Evolutionary conservation across 306 rosid genomes (phyloP), one percentile per base, ranked within the genome.

Genomic region (Dryas alaskensis): DNA sequence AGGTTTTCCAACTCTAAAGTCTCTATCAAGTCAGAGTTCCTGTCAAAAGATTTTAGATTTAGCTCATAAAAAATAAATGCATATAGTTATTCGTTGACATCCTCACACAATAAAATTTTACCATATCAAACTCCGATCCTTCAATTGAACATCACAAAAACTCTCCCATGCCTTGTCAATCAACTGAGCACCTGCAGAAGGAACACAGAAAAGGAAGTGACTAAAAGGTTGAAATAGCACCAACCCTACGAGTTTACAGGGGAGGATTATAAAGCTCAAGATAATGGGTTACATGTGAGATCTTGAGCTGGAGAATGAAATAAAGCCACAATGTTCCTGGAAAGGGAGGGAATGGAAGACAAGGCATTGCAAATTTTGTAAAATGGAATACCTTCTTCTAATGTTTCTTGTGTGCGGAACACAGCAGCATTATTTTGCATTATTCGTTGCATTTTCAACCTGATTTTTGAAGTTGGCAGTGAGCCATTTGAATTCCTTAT

Each of bases 371-470:
- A 54, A 8, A 2, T 60, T 67, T 25, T 57, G 51, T 12, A 43
- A 50, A 77, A 47, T 51, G 67, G 16, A 19, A 9, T 81, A 92
- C 98, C 98, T 87, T 93, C 99, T 86, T 82, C 92, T 78, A 94
- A 83, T 46, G 95, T 92, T 78, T 94, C 99, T 72, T 89, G 96
- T 46, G 96, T 92, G 51, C 99, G 99, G 86, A 94, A 94, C 60
- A 94, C 99, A 81, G 99, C 97, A 77, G 97, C 99, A 81, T 94
- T 89, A 71, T 47, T 94, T 88, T 94, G 99, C 99, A 94, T 94
- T 17, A 88, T 19, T n/a, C 95, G 86, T 79, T 94, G 99, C 99
- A 94, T 91, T 82, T 94, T 88, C 82, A 94, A 85, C 72, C 99
- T 83, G 77, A 94, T 89, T 39, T 84, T 63, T 27, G 99, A 84